These are phyloP conservation scores for Pseudonectria buxi DNA, from an alignment of 2,329 filamentous ascomycete genomes.

Conservation along the genomic window DNA sequence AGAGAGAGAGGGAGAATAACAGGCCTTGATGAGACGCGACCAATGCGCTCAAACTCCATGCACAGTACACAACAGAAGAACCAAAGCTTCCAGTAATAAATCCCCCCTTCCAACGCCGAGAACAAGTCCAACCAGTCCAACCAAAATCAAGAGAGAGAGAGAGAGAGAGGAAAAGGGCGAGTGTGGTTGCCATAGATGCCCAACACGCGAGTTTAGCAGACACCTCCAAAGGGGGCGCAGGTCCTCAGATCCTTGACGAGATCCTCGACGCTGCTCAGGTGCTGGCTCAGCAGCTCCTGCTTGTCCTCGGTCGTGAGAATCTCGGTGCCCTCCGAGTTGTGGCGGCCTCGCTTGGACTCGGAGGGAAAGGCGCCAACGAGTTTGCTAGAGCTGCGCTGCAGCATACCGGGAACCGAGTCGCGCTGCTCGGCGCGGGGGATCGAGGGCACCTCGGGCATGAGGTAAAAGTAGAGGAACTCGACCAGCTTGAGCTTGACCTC, in stretches of 20 bases:
- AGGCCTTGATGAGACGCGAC: no score
- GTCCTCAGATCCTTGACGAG: slow-evolving; percentile 78
- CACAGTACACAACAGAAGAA: no score
- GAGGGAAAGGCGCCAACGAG: slow-evolving; percentile 49
- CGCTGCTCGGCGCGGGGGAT: slow-evolving; percentile 43
- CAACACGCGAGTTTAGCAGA: slow-evolving; percentile 35
- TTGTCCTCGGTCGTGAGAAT: slow-evolving; percentile 74
- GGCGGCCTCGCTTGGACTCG: slow-evolving; percentile 26
- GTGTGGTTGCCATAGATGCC: no score
- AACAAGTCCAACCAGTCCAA: no score
- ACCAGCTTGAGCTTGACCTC: slow-evolving; percentile 94
- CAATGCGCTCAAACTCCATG: no score
- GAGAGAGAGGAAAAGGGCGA: no score
- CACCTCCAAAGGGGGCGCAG: slow-evolving; percentile 66
- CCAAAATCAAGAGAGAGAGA: no score
- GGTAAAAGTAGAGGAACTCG: slow-evolving; percentile 96
- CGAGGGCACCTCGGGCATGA: slow-evolving; percentile 79
- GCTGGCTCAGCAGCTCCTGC: slow-evolving; percentile 67
- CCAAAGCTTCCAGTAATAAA: no score
- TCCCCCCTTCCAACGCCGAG: no score
- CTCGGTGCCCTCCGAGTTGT: slow-evolving; percentile 28
- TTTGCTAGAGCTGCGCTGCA: slow-evolving; percentile 65
- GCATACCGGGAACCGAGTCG: slow-evolving; percentile 42
- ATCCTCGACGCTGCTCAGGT: slow-evolving; percentile 77
- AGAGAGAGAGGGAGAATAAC: no score